Evolutionary conservation across 192 early-diverging fungal species (phyloP).

Genomic region (Linnemannia schmuckeri): DNA sequence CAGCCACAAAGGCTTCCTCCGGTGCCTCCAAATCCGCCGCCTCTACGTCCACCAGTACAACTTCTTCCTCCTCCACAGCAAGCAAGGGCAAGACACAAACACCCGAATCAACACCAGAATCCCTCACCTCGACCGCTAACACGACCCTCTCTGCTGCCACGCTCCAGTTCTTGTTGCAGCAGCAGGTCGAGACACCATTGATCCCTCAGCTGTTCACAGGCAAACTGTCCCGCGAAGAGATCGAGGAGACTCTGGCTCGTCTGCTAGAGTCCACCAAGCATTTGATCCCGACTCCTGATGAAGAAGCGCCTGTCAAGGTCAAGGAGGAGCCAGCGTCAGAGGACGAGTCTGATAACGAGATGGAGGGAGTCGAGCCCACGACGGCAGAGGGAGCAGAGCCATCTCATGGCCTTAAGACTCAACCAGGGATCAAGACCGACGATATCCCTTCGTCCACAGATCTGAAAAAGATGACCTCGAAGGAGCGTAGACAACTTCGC

Average conservation of each 20-base stretch:
- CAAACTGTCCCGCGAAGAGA: conserved; percentile 44
- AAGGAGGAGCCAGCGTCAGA: conserved; percentile 49
- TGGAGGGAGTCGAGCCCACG: conserved; percentile 21
- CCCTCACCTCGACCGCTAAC: conserved; percentile 35
- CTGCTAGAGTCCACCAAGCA: conserved; percentile 52
- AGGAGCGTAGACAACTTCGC: conserved; percentile 84
- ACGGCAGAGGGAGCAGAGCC: conserved; percentile 23
- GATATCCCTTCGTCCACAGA: conserved; percentile 64
- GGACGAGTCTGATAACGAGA: conserved; percentile 42
- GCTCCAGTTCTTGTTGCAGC: conserved; percentile 47
- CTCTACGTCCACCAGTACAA: conserved; percentile 9
- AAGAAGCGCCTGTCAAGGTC: conserved; percentile 16
- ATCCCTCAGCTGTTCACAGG: conserved; percentile 55
- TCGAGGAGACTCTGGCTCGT: conserved; percentile 43
- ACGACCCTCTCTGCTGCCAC: conserved; percentile 53
- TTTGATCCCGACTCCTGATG: conserved; percentile 24
- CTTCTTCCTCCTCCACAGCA: background rate
- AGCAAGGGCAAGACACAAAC: background rate
- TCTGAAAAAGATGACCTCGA: conserved; percentile 74
- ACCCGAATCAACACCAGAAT: conserved; percentile 22
- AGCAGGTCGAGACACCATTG: conserved; percentile 46
- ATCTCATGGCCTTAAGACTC: conserved; percentile 52
- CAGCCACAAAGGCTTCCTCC: conserved; percentile 15
- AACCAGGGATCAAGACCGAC: conserved; percentile 56
- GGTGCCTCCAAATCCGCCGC: conserved; percentile 2